phyloP scores from a whole-genome alignment of 352 stramenopile species.

The Globisporangium yorkense region DNA sequence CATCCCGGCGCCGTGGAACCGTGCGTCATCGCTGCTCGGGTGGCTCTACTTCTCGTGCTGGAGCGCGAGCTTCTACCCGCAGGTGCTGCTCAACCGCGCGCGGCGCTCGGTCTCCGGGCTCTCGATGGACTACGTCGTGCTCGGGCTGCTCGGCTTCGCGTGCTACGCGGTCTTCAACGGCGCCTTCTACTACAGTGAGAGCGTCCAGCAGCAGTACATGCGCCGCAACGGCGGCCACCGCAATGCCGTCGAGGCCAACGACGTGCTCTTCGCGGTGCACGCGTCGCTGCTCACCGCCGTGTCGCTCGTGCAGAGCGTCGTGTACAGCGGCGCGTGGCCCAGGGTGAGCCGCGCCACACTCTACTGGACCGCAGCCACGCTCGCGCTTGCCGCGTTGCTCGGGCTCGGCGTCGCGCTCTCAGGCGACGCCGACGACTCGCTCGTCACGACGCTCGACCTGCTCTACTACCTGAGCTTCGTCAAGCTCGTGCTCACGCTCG shows the following conservation, averaged over 20 bases:
- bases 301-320: constrained; percentile 89
- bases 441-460: constrained; percentile 87
- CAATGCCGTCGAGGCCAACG: constrained; percentile 87
- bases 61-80: constrained; percentile 89
- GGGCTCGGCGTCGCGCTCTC: constrained; percentile 29
- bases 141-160: constrained; percentile 93
- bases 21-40: constrained; percentile 83
- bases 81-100: constrained; percentile 92
- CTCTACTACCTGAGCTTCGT: constrained; percentile 93
- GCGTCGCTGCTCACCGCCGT: constrained; percentile 83
- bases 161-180: constrained; percentile 94
- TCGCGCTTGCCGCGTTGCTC: constrained; percentile 45
- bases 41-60: constrained; percentile 92
- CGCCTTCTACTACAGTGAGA: constrained; percentile 87
- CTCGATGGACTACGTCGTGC: constrained; percentile 90
- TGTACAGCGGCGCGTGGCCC: constrained; percentile 61
- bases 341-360: constrained; percentile 56
- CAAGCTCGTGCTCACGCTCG: constrained; percentile 93
- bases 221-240: constrained; percentile 59
- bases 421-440: constrained; percentile 38
- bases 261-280: constrained; percentile 94
- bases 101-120: constrained; percentile 87
- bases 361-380: constrained; percentile 45
- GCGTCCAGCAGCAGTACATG: constrained; percentile 89
- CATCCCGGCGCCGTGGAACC: constrained; percentile 81